Percentiles rank a stretch among this genome's conserved stretches.
These are phyloP conservation scores for Coffea humblotiana DNA, from an alignment of 305 asterid species.

Conservation along the genomic window DNA sequence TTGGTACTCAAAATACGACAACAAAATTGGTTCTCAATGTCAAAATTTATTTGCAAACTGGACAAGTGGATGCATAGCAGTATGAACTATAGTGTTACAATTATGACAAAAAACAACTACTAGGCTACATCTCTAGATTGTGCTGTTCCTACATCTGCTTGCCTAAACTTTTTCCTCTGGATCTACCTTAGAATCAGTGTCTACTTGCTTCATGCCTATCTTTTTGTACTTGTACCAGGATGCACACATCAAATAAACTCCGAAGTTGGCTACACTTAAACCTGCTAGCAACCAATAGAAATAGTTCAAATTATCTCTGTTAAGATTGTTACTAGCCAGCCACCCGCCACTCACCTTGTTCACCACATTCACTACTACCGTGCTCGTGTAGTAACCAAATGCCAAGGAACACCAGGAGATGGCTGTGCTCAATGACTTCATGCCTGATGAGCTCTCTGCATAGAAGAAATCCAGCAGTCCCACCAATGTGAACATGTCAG, in stretches of 20 bases:
- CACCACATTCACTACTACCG: constrained; percentile 56
- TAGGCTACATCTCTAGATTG: background rate
- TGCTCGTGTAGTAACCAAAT: constrained; percentile 58
- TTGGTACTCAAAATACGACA: background rate
- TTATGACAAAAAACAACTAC: background rate
- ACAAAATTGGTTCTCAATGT: background rate
- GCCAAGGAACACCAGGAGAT: constrained; percentile 67
- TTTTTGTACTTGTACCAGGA: constrained; percentile 68
- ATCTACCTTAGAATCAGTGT: constrained; percentile 4
- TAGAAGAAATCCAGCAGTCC: constrained; percentile 68
- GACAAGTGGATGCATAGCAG: background rate
- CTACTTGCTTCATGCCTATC: constrained; percentile 35
- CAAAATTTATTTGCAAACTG: background rate
- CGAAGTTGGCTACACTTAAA: constrained; percentile 48
- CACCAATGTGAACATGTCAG: constrained; percentile 63
- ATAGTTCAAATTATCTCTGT: constrained; percentile 56
- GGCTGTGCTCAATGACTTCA: constrained; percentile 62
- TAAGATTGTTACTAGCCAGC: constrained; percentile 53
- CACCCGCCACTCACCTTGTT: constrained; percentile 67
- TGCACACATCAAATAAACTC: constrained; percentile 52
- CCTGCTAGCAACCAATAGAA: constrained; percentile 62
- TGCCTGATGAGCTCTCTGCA: constrained; percentile 57
- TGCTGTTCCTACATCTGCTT: background rate
- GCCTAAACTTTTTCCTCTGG: constrained; percentile 14
- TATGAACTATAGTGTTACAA: background rate